Base-by-base conservation (phyloP, 1,139 yeast genomes). In the Geotrichum reessii region DNA sequence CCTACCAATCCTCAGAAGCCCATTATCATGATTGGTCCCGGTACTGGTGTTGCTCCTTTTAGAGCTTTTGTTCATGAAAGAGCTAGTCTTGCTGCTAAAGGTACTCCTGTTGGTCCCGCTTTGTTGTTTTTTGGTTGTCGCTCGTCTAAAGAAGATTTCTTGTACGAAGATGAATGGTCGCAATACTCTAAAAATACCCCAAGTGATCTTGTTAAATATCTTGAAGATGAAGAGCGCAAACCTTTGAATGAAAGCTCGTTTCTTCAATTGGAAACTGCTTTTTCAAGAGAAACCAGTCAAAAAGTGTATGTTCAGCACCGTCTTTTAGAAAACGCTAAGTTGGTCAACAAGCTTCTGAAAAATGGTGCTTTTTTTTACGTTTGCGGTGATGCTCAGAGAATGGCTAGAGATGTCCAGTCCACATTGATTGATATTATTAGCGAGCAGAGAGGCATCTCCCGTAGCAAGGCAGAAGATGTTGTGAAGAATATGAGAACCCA, bases 11-110 rank as follows among this genome's bases (percentile, higher is more conserved):
- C 95, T 33, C 73, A 82, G 17, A 84, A 86, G 52, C 97, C 99
- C 8, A 81, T 93, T 42, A 89, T 93, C 66, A 83, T 92, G 86
- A 81, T 93, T 70, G 99, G 99, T 46, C 98, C 99, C 53, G 99
- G 99, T 64, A 93, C 99, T 7, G 99, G 99, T 71, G 93, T 93
- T 59, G 98, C 99, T 11, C 99, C 99, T 62, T 87, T 93, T 77
- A 86, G 98, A 74, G 97, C 96, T 1, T 91, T 93, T 65, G 74
- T 93, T 49, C 85, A 95, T 73, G 97, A 91, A 73, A 85, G 95
- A 68, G 86, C 81, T 54, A 75, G 79, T 59, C 81, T 78, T 66
- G 78, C 79, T 44, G 77, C 78, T 57, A 79, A 79, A 58, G 83
- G 84, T 47, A 74, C 76, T 27, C 82, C 81, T 28, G 76, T 89